Evolutionary conservation across 1,139 yeast genomes (phyloP).

Genomic region (Yamadazyma taylorii): DNA sequence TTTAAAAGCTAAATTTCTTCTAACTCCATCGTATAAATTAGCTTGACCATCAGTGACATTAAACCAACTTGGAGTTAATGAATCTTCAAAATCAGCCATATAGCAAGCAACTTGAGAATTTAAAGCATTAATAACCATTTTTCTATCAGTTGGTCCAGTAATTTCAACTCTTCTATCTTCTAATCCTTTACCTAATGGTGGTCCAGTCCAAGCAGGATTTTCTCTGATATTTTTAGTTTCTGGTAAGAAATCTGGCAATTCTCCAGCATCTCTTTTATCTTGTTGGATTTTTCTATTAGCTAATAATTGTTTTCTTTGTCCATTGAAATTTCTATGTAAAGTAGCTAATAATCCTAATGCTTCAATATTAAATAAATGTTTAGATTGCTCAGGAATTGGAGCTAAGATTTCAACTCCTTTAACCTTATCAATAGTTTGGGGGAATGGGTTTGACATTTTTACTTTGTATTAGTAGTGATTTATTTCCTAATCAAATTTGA

Average conservation of each 20-base stretch:
- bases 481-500: too few species aligned
- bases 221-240: constrained; percentile 71
- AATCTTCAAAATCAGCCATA: constrained; percentile 95
- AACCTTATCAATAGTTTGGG: constrained; percentile 49
- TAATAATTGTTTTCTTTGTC: constrained; percentile 58
- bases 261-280: constrained; percentile 62
- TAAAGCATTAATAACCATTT: constrained; percentile 91
- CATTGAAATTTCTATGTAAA: constrained; percentile 69
- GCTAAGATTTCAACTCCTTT: constrained; percentile 69
- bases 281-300: constrained; percentile 62
- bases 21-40: constrained; percentile 83
- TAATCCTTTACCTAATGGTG: constrained; percentile 72
- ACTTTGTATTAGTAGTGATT: too few species aligned
- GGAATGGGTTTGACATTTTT: constrained; percentile 52
- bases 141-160: constrained; percentile 89
- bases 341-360: constrained; percentile 74
- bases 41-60: constrained; percentile 89
- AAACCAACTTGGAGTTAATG: constrained; percentile 93
- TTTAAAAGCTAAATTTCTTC: constrained; percentile 59
- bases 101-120: constrained; percentile 88
- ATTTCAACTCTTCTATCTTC: constrained; percentile 80
- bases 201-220: constrained; percentile 78
- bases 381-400: constrained; percentile 57
- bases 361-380: constrained; percentile 64
- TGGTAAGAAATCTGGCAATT: constrained; percentile 70